These are phyloP conservation scores for Grigorovia jiainica DNA, from an alignment of 805 yeast species.

Conservation along the genomic window DNA sequence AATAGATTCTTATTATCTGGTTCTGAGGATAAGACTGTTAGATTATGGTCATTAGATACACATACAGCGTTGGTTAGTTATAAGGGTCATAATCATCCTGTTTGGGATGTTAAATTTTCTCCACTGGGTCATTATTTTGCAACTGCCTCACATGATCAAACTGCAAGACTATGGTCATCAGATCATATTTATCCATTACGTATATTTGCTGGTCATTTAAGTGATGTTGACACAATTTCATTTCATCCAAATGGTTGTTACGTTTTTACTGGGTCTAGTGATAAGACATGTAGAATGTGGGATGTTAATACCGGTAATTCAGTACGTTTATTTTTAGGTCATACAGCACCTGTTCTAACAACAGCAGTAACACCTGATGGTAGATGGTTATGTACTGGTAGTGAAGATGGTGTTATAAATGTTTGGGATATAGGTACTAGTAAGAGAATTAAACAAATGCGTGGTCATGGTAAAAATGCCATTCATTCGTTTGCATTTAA, in stretches of 20 bases:
- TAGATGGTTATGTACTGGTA: constrained; percentile 89
- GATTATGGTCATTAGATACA: constrained; percentile 92
- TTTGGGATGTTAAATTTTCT: constrained; percentile 93
- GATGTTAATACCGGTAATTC: constrained; percentile 82
- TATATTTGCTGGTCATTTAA: constrained; percentile 93
- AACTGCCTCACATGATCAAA: constrained; percentile 96
- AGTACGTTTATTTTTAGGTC: constrained; percentile 88
- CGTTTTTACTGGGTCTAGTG: constrained; percentile 90
- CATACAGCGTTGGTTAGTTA: constrained; percentile 84
- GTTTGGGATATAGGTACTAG: constrained; percentile 95
- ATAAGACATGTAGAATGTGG: constrained; percentile 97
- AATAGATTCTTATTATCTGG: constrained; percentile 68
- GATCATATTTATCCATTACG: constrained; percentile 95
- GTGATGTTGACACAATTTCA: constrained; percentile 89
- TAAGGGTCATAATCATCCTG: constrained; percentile 92
- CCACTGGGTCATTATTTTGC: constrained; percentile 97
- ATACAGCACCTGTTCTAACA: constrained; percentile 77
- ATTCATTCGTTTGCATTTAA: constrained; percentile 80
- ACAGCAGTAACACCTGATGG: constrained; percentile 95
- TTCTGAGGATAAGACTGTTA: constrained; percentile 85
- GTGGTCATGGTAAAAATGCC: constrained; percentile 86
- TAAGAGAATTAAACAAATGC: constrained; percentile 77
- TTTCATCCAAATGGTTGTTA: constrained; percentile 97
- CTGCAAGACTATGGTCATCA: constrained; percentile 95
- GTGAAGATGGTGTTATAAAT: constrained; percentile 81